A percentile compares a stretch with the other conserved stretches of the same genome.
Evolutionary conservation across 306 rosid species (phyloP).

Genomic region (Begonia masoniana): DNA sequence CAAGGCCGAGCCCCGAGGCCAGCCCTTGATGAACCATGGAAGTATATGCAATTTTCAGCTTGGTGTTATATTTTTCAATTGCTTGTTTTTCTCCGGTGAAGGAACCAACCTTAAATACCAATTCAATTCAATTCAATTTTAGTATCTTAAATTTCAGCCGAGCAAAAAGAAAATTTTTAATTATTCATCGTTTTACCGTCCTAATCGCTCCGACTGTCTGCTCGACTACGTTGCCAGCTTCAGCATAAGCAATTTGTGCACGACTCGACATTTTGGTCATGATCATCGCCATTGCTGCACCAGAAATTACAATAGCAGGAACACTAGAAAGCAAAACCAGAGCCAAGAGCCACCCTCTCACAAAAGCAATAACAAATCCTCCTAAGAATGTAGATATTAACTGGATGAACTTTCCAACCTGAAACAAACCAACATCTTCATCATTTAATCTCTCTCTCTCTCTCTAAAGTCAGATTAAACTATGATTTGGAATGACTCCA

Average conservation of each 20-base stretch:
- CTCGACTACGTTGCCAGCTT: slow-evolving; percentile 75
- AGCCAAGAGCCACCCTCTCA: slow-evolving; percentile 63
- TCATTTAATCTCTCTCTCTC: not conserved
- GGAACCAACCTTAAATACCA: slow-evolving; percentile 56
- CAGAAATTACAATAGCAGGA: slow-evolving; percentile 41
- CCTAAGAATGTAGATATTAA: slow-evolving; percentile 53
- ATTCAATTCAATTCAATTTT: slow-evolving; percentile 3
- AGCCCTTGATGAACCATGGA: slow-evolving; percentile 52
- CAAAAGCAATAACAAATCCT: slow-evolving; percentile 51
- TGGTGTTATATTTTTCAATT: slow-evolving; percentile 40
- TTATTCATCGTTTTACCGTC: slow-evolving; percentile 42
- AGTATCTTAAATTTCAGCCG: slow-evolving; percentile 1
- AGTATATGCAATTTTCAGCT: slow-evolving; percentile 44
- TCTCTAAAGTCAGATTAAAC: no score
- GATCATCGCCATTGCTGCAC: slow-evolving; percentile 24
- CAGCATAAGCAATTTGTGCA: slow-evolving; percentile 74
- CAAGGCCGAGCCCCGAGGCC: slow-evolving; percentile 53
- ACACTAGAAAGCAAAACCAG: slow-evolving; percentile 47
- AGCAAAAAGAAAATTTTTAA: not conserved
- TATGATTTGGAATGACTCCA: not conserved
- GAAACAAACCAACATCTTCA: not conserved
- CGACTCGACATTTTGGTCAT: slow-evolving; percentile 60
- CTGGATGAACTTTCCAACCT: slow-evolving; percentile 89
- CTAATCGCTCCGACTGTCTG: slow-evolving; percentile 75
- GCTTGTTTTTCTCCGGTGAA: slow-evolving; percentile 82